Conservation (phyloP, 345 rosid genomes). For the Bruguiera gymnorhiza region DNA sequence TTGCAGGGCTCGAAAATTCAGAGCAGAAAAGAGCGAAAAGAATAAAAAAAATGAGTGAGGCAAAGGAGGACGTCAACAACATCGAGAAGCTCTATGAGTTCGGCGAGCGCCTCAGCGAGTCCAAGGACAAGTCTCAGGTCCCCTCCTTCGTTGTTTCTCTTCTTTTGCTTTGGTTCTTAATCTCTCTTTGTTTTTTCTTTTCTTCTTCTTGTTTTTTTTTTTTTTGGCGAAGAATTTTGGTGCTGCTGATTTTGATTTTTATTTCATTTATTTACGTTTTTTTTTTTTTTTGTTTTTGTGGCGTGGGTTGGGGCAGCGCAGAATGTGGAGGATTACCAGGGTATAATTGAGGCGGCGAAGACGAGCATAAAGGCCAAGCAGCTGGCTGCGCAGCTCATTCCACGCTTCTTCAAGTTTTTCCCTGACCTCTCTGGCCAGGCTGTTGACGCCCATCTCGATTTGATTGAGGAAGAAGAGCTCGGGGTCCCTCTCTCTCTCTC, state of each 20-base stretch:
- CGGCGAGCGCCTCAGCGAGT: slow-evolving; percentile 86
- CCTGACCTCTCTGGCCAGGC: slow-evolving; percentile 70
- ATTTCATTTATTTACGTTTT: background rate
- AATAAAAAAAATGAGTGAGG: slow-evolving; percentile 48
- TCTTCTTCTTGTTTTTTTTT: too few species aligned
- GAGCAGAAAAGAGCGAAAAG: too few species aligned
- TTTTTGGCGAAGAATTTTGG: too few species aligned
- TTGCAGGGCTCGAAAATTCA: too few species aligned
- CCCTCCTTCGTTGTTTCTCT: background rate
- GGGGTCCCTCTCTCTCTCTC: slow-evolving; percentile 47
- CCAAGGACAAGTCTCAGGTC: slow-evolving; percentile 97
- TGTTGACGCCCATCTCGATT: slow-evolving; percentile 74
- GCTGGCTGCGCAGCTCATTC: slow-evolving; percentile 95
- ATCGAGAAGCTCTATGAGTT: slow-evolving; percentile 97
- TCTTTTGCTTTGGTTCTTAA: slow-evolving; percentile 24
- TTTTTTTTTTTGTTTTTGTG: background rate
- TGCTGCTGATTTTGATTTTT: background rate
- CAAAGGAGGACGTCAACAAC: slow-evolving; percentile 60
- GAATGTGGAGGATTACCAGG: slow-evolving; percentile 86
- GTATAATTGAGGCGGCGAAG: slow-evolving; percentile 72
- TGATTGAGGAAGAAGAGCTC: slow-evolving; percentile 87
- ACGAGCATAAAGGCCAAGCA: slow-evolving; percentile 85
- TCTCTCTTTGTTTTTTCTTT: slow-evolving; percentile 21
- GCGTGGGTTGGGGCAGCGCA: slow-evolving; percentile 13
- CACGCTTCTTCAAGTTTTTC: slow-evolving; percentile 95